Percentiles rank a stretch among this genome's conserved stretches.
Evolutionary conservation across 2,329 filamentous ascomycete genomes (phyloP).

Genomic region (Monilinia laxa): DNA sequence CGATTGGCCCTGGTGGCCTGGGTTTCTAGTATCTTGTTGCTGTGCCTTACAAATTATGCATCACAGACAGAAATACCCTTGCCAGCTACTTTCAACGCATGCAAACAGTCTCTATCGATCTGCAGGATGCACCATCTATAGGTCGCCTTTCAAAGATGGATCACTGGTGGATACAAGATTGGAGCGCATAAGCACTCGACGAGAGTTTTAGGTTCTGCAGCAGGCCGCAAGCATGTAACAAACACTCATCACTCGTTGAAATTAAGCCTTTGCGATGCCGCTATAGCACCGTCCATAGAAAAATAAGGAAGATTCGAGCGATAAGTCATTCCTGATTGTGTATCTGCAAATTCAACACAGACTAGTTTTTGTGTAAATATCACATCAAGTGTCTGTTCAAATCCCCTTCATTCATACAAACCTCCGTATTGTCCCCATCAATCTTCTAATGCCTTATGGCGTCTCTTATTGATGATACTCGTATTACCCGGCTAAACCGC

Average conservation of each 20-base stretch:
- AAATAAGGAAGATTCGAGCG: background rate
- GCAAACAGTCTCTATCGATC: too few relatives aligned
- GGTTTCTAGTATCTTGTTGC: background rate
- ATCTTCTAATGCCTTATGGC: slow-evolving; percentile 2
- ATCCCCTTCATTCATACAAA: background rate
- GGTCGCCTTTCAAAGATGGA: background rate
- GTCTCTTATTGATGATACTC: slow-evolving; percentile 21
- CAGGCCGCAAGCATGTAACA: background rate
- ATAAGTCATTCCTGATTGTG: background rate
- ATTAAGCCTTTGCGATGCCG: background rate
- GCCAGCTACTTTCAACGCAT: background rate
- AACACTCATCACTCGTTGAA: background rate
- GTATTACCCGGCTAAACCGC: slow-evolving; percentile 39
- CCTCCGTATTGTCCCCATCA: background rate
- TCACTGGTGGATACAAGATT: background rate
- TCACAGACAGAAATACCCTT: background rate
- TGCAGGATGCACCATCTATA: background rate
- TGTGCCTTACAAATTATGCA: background rate
- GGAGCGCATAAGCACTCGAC: background rate
- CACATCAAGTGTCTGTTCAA: too few relatives aligned
- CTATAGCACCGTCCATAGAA: background rate
- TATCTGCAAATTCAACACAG: background rate
- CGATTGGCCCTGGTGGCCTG: background rate
- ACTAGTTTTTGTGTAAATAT: background rate
- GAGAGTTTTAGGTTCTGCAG: background rate